Conservation (phyloP, 257 asterid species). For the Jasminum sambac region DNA sequence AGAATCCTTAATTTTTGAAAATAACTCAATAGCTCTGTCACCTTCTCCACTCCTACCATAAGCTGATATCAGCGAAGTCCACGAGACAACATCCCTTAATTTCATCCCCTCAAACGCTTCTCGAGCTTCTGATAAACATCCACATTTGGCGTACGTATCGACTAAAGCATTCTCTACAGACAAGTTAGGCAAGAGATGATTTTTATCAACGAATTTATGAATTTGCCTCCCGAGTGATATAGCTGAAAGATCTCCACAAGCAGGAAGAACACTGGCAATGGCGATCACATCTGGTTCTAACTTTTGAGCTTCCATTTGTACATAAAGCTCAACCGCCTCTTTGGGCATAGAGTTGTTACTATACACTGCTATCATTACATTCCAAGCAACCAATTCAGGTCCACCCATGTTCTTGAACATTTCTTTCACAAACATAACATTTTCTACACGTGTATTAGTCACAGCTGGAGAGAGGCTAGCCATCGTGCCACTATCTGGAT, state of each 20-base stretch:
- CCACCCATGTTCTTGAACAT: slow-evolving; percentile 57
- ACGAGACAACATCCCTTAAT: slow-evolving; percentile 70
- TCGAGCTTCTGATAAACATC: slow-evolving; percentile 77
- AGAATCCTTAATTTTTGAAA: slow-evolving; percentile 54
- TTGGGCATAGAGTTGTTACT: slow-evolving; percentile 64
- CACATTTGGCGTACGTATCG: slow-evolving; percentile 95
- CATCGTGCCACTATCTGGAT: slow-evolving; percentile 81
- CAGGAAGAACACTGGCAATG: slow-evolving; percentile 80
- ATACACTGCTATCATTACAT: slow-evolving; percentile 79
- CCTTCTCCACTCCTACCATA: slow-evolving; percentile 90
- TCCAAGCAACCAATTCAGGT: slow-evolving; percentile 72
- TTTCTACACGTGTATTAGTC: slow-evolving; percentile 56
- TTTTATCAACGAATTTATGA: slow-evolving; percentile 50
- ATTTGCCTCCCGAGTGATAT: slow-evolving; percentile 56
- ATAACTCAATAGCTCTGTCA: slow-evolving; percentile 52
- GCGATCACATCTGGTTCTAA: slow-evolving; percentile 66
- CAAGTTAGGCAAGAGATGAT: slow-evolving; percentile 58
- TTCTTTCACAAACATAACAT: slow-evolving; percentile 56
- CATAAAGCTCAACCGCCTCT: slow-evolving; percentile 65
- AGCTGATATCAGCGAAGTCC: slow-evolving; percentile 91
- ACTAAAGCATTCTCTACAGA: slow-evolving; percentile 78
- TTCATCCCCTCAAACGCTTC: slow-evolving; percentile 67
- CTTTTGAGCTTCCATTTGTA: slow-evolving; percentile 55
- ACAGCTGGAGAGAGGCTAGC: slow-evolving; percentile 91
- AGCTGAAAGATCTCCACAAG: slow-evolving; percentile 89